These are phyloP conservation scores for Friedmanniomyces simplex DNA, from an alignment of 495 filamentous ascomycete species.

Conservation along the genomic window DNA sequence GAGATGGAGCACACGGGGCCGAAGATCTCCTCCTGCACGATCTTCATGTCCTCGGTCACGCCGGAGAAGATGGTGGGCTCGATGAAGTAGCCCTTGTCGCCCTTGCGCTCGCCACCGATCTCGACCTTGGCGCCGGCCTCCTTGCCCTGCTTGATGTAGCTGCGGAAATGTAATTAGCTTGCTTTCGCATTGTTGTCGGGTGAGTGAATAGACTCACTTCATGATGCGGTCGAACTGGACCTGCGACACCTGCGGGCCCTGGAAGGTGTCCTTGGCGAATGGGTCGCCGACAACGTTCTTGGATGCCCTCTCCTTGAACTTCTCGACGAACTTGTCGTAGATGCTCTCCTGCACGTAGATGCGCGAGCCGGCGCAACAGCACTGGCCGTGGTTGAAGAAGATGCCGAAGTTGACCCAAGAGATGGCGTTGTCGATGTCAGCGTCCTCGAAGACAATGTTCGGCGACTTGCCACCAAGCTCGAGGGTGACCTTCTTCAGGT, in stretches of 20 bases:
- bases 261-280: slow-evolving; percentile 80
- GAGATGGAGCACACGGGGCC: slow-evolving; percentile 86
- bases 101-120: slow-evolving; percentile 77
- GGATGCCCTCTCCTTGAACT: slow-evolving; percentile 76
- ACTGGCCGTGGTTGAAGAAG: slow-evolving; percentile 98
- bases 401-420: slow-evolving; percentile 98
- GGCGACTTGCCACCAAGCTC: slow-evolving; percentile 97
- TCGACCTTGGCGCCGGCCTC: slow-evolving; percentile 76
- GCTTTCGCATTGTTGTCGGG: not conserved
- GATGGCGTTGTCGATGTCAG: slow-evolving; percentile 91
- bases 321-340: slow-evolving; percentile 85
- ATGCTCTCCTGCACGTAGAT: slow-evolving; percentile 93
- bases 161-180: slow-evolving; percentile 19
- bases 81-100: slow-evolving; percentile 91
- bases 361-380: slow-evolving; percentile 93
- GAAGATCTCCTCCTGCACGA: slow-evolving; percentile 98
- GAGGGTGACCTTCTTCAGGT: slow-evolving; percentile 98
- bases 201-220: slow-evolving; percentile 38
- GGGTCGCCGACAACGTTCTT: slow-evolving; percentile 88
- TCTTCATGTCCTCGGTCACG: slow-evolving; percentile 88
- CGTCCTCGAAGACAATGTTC: slow-evolving; percentile 95
- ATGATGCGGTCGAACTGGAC: slow-evolving; percentile 96
- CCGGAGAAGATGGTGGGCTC: slow-evolving; percentile 94
- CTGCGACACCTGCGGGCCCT: slow-evolving; percentile 92
- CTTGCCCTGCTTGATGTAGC: slow-evolving; percentile 87